A percentile compares a stretch with the other conserved stretches of the same genome.
Evolutionary conservation across 2,329 filamentous ascomycete genomes (phyloP).

Genomic region (Pseudogymnoascus sp.): DNA sequence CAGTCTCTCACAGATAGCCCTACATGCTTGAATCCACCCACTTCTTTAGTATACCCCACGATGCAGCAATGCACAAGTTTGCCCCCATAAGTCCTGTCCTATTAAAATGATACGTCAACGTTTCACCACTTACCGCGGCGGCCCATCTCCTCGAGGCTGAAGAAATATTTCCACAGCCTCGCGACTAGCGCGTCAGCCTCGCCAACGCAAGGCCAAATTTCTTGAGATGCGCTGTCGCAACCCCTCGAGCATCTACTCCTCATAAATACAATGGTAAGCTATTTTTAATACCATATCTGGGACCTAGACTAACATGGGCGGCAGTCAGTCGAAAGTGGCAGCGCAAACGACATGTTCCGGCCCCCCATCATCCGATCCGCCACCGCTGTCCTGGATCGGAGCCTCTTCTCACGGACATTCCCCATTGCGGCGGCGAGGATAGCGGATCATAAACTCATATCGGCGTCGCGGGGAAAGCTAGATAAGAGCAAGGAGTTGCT

Average conservation of each 20-base stretch:
- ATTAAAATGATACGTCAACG: constrained; percentile 1
- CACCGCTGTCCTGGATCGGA: constrained; percentile 71
- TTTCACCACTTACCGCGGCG: not conserved
- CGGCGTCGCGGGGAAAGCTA: constrained; percentile 59
- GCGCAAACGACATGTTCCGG: constrained; percentile 44
- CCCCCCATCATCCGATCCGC: constrained; percentile 68
- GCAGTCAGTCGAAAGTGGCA: constrained; percentile 4
- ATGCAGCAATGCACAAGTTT: not conserved
- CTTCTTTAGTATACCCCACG: not conserved
- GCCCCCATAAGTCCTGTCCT: not conserved
- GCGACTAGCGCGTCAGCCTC: constrained; percentile 6
- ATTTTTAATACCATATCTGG: not conserved
- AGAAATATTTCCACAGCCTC: constrained; percentile 6
- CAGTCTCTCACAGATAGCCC: not conserved
- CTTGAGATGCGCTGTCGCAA: not conserved
- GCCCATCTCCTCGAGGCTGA: not conserved
- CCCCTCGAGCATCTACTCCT: not conserved
- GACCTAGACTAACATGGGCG: not conserved
- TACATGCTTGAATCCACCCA: constrained; percentile 4
- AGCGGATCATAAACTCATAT: constrained; percentile 65
- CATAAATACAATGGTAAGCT: constrained; percentile 6
- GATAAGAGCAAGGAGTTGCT: constrained; percentile 59
- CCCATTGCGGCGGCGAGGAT: constrained; percentile 71
- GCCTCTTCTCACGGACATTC: constrained; percentile 70
- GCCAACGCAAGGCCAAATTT: constrained; percentile 5